These are phyloP conservation scores for Abrus pulchellus DNA, from an alignment of 306 rosid species.

Conservation along the genomic window DNA sequence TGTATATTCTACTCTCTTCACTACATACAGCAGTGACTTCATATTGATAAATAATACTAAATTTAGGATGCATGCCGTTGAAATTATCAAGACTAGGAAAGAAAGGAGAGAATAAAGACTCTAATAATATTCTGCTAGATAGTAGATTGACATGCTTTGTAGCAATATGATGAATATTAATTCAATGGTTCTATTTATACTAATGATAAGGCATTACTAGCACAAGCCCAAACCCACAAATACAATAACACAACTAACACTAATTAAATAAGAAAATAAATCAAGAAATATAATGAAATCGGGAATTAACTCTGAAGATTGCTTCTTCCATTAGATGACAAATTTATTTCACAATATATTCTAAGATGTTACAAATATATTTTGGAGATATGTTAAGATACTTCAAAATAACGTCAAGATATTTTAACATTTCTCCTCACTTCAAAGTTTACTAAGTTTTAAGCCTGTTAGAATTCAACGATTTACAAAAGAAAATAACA, in stretches of 20 bases:
- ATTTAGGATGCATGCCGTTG: neutral
- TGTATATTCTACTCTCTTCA: slow-evolving; percentile 20
- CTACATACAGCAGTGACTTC: neutral
- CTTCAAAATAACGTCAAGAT: neutral
- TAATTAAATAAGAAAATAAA: neutral
- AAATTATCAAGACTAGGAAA: neutral
- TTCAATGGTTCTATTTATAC: neutral
- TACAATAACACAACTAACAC: neutral
- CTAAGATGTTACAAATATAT: neutral
- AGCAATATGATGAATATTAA: neutral
- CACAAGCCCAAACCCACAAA: neutral
- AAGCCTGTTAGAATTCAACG: neutral
- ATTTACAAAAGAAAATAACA: neutral
- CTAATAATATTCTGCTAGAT: neutral
- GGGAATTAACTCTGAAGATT: neutral
- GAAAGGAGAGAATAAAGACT: neutral
- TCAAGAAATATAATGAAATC: neutral
- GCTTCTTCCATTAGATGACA: neutral
- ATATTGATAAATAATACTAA: slow-evolving; percentile 17
- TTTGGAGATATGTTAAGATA: neutral
- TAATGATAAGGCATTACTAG: neutral
- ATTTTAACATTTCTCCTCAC: neutral
- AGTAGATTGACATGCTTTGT: neutral
- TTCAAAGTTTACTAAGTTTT: neutral
- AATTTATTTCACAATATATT: neutral